Evolutionary conservation across 306 rosid genomes (phyloP), one percentile per base, ranked within the genome.

Genomic region (Astragalus glycyphyllos): DNA sequence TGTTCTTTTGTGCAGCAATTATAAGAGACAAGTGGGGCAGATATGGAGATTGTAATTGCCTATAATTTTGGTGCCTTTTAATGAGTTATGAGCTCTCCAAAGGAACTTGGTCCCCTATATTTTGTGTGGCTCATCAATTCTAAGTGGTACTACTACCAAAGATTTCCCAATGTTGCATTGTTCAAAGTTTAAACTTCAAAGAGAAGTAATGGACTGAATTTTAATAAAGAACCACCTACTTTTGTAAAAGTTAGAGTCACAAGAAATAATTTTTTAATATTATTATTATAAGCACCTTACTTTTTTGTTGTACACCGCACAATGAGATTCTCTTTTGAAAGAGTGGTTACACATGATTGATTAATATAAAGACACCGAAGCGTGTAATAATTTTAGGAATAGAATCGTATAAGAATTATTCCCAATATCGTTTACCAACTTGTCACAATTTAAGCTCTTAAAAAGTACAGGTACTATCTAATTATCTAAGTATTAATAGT

Each of bases 291-390:
- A 6, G 46, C 12, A 46, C 26, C 47, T 56, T 48, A 16, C 1
- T 11, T 38, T 15, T 44, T 31, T 12, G 60, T 17, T 40, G 65
- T 12, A 58, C 48, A 54, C 41, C 53, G 17, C 75, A 20, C 55
- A 79, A 73, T 59, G 71, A 16, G 53, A 72, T 8, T 15, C 40
- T 14, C 71, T 78, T 78, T 72, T 26, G 17, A 72, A 71, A 78
- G 42, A n/a, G 46, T 57, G 74, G 53, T 11, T 31, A 29, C 48
- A 23, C 63, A 78, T 37, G 51, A 53, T 54, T 34, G 20, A 17
- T 16, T 46, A 61, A 55, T 64, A 42, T 12, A 14, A 50, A 58
- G 16, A 65, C 71, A 72, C 44, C 54, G 48, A 49, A 65, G 53
- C 23, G 5, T 59, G 60, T 66, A 73, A 79, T 49, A 66, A 41